Conservation (phyloP, 495 filamentous ascomycete species). For the Tuber calosporum region DNA sequence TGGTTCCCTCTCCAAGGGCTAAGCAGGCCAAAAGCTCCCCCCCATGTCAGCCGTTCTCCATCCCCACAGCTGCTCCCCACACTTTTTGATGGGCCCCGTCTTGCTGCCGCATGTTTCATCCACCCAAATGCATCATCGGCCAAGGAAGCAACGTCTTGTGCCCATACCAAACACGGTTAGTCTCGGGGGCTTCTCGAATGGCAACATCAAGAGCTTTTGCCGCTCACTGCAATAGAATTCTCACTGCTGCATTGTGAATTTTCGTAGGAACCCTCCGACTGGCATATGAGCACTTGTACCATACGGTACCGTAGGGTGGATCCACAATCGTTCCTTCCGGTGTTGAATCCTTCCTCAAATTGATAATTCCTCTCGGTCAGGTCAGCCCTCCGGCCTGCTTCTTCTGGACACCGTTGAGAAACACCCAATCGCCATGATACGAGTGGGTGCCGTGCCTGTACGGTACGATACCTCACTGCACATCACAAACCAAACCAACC, state of each 20-base stretch:
- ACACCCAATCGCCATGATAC: background rate
- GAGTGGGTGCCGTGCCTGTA: background rate
- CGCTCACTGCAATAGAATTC: background rate
- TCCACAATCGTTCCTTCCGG: background rate
- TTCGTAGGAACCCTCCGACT: background rate
- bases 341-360: background rate
- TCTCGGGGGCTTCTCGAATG: background rate
- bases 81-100: constrained; percentile 17
- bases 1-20: background rate
- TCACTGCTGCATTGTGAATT: background rate
- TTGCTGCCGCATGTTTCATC: constrained; percentile 27
- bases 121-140: constrained; percentile 23
- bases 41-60: background rate
- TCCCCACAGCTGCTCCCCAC: constrained; percentile 37
- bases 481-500: background rate
- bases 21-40: background rate
- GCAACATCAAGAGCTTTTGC: background rate
- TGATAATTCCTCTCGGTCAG: background rate
- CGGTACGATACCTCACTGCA: background rate
- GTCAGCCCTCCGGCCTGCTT: background rate
- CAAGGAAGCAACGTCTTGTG: background rate
- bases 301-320: background rate
- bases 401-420: background rate
- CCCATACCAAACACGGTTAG: background rate
- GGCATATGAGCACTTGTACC: background rate